Evolutionary conservation across 345 rosid genomes (phyloP), one percentile per base, ranked within the genome.

Genomic region (Aquilaria malaccensis): DNA sequence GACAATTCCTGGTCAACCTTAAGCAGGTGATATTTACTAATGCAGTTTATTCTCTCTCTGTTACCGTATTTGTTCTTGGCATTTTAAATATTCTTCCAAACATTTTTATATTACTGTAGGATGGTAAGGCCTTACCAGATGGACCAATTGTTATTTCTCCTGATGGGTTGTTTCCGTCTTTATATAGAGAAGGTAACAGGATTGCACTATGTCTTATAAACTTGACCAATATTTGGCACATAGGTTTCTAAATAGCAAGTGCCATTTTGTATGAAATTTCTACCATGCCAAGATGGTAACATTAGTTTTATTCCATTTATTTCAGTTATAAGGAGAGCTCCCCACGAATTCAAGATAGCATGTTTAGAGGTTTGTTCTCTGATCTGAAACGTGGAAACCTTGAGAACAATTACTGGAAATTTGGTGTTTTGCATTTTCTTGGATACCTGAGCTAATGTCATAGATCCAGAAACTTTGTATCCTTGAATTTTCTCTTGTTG

Each of bases 111-210:
- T 61, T 58, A 55, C 57, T 62, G 30, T 77, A 90, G 99, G 89
- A 94, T 56, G 99, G 97, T 52, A 90, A 86, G 73, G 85, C 85
- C 60, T 85, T 94, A 70, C 99, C 99, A 29, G 97, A 94, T 65
- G 99, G 99, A 45, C 99, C 99, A 14, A 86, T 90, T 71, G 93
- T 94, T 61, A 94, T 94, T 68, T 94, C 99, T 61, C 99, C 99
- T 0, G 99, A 94, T 75, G 99, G 99, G 9, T 83, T 94, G 68
- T 83, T 94, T 73, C 99, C 99, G 32, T 94, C 99, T 47, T 53
- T 94, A 59, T 86, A 55, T 76, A 88, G 97, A 55, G 99, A 94
- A 86, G 99, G 99, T 90, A 80, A 74, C 11, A 59, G 45, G 14
- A 53, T 48, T 63, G 50, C 52, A 58, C 52, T 46, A 9, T 37